Conservation (phyloP, 2,329 filamentous ascomycete species). For the Trichoderma polysporum region DNA sequence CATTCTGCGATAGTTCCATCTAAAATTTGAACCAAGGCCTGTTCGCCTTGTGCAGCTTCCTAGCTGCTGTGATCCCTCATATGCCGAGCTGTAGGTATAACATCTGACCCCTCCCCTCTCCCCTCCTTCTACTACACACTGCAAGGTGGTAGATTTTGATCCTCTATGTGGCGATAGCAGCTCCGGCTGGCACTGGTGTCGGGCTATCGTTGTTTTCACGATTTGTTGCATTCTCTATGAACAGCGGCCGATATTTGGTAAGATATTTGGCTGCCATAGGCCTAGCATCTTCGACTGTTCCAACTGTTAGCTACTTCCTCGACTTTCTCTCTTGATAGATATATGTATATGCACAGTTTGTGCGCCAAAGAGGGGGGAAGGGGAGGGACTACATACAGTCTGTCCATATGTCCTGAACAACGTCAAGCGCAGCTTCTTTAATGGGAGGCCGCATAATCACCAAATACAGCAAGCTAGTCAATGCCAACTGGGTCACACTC, state of each 20-base stretch:
- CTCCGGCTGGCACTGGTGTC: constrained; percentile 25
- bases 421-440: constrained; percentile 61
- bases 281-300: constrained; percentile 59
- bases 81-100: not conserved
- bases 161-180: constrained; percentile 35
- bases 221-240: constrained; percentile 38
- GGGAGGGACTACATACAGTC: constrained; percentile 54
- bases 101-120: not conserved
- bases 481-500: constrained; percentile 60
- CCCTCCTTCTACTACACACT: not conserved
- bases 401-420: constrained; percentile 65
- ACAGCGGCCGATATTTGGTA: constrained; percentile 58
- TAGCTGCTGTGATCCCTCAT: not conserved
- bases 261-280: constrained; percentile 63
- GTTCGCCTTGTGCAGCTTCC: not conserved
- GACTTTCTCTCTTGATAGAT: not conserved
- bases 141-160: not conserved
- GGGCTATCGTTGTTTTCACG: constrained; percentile 27
- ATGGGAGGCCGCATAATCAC: constrained; percentile 67
- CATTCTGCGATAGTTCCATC: not conserved
- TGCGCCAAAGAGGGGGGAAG: not conserved
- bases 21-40: not conserved
- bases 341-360: not conserved
- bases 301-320: not conserved
- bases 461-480: constrained; percentile 65